A percentile compares a stretch with the other conserved stretches of the same genome.
Conservation (phyloP, 2,329 filamentous ascomycete species). For the Dactylonectria estremocensis region DNA sequence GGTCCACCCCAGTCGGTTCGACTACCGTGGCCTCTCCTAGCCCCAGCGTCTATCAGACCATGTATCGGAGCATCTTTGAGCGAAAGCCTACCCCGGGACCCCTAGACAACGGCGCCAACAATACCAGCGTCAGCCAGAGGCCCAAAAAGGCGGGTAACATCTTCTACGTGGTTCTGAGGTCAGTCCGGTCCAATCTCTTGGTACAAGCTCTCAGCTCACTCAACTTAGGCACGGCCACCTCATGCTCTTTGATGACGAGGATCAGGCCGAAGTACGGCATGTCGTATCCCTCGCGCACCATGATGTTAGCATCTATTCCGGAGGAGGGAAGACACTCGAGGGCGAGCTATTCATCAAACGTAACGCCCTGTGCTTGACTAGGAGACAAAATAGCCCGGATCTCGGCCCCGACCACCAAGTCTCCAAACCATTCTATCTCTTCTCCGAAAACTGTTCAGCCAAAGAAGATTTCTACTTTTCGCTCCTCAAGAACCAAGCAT, state of each 20-base stretch:
- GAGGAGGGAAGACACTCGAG: constrained; percentile 83
- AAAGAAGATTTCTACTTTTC: constrained; percentile 99
- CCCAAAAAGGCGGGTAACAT: constrained; percentile 84
- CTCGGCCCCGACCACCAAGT: constrained; percentile 68
- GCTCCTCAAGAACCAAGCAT: constrained; percentile 86
- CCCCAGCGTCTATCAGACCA: constrained; percentile 96
- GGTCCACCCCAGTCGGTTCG: constrained; percentile 84
- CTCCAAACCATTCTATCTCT: constrained; percentile 91
- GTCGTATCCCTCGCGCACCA: constrained; percentile 95
- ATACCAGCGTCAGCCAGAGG: constrained; percentile 64
- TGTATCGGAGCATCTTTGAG: constrained; percentile 97
- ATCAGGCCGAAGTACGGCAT: constrained; percentile 95
- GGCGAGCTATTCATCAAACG: constrained; percentile 97
- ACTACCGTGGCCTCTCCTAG: constrained; percentile 83
- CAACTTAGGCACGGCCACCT: constrained; percentile 85
- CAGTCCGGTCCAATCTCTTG: constrained; percentile 46
- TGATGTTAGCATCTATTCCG: constrained; percentile 86
- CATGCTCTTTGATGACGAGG: constrained; percentile 97
- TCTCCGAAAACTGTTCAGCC: constrained; percentile 94
- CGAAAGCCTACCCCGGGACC: constrained; percentile 71
- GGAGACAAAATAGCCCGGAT: constrained; percentile 71
- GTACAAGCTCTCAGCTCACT: constrained; percentile 32
- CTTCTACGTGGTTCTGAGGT: constrained; percentile 93
- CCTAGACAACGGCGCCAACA: constrained; percentile 65
- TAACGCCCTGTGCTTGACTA: constrained; percentile 87